These are phyloP conservation scores for Cryphonectria japonica DNA, from an alignment of 2,329 filamentous ascomycete species.

Conservation along the genomic window DNA sequence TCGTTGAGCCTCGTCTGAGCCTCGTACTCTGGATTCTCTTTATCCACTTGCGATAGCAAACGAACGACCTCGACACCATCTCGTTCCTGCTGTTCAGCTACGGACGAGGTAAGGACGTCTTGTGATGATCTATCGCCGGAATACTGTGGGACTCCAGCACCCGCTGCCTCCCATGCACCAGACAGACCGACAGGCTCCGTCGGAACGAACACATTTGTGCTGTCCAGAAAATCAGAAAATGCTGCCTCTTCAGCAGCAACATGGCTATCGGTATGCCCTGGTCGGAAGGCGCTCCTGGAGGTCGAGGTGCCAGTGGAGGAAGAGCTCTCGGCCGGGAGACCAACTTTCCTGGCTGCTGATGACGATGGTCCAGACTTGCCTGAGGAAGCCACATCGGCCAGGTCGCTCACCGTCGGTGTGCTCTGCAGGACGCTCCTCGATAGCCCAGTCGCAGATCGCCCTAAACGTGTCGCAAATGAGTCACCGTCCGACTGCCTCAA, in stretches of 20 bases:
- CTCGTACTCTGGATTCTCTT: constrained; percentile 30
- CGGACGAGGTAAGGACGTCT: constrained; percentile 30
- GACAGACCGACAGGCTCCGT: constrained; percentile 30
- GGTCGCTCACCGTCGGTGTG: constrained; percentile 18
- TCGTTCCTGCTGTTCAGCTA: constrained; percentile 40
- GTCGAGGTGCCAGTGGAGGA: constrained; percentile 27
- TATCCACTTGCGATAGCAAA: constrained; percentile 40
- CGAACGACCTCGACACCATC: constrained; percentile 47
- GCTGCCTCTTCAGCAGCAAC: constrained; percentile 39
- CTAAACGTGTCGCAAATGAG: constrained; percentile 31
- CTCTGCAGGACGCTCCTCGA: constrained; percentile 34
- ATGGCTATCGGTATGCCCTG: constrained; percentile 36
- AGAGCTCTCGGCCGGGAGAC: constrained; percentile 32
- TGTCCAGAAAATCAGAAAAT: constrained; percentile 44
- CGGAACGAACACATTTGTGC: constrained; percentile 31
- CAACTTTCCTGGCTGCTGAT: neutral
- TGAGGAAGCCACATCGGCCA: constrained; percentile 19
- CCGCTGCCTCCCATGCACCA: constrained; percentile 28
- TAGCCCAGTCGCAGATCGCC: constrained; percentile 33
- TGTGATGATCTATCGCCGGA: neutral
- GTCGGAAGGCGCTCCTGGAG: constrained; percentile 35
- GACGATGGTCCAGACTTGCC: constrained; percentile 23
- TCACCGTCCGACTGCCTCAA: constrained; percentile 14
- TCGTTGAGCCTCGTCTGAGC: constrained; percentile 34
- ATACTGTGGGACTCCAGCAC: neutral